Evolutionary conservation across 306 rosid species (phyloP).

Genomic region (Quercus engelmannii): DNA sequence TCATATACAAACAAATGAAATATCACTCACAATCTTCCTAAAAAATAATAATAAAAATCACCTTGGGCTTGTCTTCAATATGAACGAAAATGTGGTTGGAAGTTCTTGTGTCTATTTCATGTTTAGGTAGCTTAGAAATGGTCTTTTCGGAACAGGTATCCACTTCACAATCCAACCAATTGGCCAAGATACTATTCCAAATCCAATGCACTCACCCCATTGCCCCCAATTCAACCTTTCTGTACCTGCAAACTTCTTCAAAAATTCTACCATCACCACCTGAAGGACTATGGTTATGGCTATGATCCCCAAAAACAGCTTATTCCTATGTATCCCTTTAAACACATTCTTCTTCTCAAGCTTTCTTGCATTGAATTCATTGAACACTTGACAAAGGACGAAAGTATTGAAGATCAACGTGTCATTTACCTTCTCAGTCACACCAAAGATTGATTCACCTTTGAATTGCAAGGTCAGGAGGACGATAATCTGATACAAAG

Average conservation of each 20-base stretch:
- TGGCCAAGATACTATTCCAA: constrained; percentile 18
- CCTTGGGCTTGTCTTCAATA: too few relatives aligned
- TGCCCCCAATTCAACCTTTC: constrained; percentile 22
- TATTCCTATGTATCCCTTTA: constrained; percentile 15
- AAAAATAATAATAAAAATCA: background rate
- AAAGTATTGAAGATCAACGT: constrained; percentile 26
- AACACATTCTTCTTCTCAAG: constrained; percentile 29
- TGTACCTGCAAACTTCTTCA: constrained; percentile 23
- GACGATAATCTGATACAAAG: constrained; percentile 21
- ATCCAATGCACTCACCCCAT: constrained; percentile 20
- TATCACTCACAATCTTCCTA: too few relatives aligned
- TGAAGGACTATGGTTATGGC: constrained; percentile 24
- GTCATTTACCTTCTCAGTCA: constrained; percentile 8
- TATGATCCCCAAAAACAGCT: constrained; percentile 20
- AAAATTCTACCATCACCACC: constrained; percentile 29
- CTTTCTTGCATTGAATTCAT: constrained; percentile 29
- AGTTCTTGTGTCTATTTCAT: background rate
- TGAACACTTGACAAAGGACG: constrained; percentile 29
- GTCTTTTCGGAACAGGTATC: constrained; percentile 4
- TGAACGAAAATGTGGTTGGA: too few relatives aligned
- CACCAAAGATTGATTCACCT: constrained; percentile 21
- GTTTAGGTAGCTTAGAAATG: constrained; percentile 2
- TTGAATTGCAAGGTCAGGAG: constrained; percentile 24
- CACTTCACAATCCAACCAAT: constrained; percentile 23
- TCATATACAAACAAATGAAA: too few relatives aligned